Evolutionary conservation across 805 yeast genomes (phyloP), one percentile per base, ranked within the genome.

Genomic region (Zygosaccharomyces siamensis): DNA sequence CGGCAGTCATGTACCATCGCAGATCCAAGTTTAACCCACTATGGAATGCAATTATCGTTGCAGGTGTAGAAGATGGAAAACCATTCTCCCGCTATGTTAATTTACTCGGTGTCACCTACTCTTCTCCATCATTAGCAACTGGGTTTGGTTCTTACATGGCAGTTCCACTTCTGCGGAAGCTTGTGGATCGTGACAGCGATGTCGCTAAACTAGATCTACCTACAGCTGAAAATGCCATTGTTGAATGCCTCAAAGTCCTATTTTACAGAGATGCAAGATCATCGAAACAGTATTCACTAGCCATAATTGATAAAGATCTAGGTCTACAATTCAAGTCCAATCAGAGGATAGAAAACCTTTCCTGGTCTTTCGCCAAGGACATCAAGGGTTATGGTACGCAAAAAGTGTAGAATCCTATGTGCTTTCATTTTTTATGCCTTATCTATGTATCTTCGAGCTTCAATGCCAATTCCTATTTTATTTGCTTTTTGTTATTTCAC

Each of bases 61-160:
- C 89, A 11, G 99, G 99, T 7, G 75, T 85, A 58, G 85, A 86
- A 54, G 81, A 81, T 36, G 76, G 72, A 41, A 75, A 79, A 57
- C 89, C 93, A 39, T 86, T 86, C 60, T 75, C 93, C 62, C 82
- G 84, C 57, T 90, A 87, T 63, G 95, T 89, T 40, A 97, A 93
- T 67, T 73, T 93, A 52, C 77, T 90, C 51, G 99, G 99, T 44
- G 96, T 89, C 24, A 79, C 96, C 2, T 93, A 87, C 68, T 77
- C 87, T 3, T 77, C 98, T 0, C 93, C 96, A 27, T 76, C 95
- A 2, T 72, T 93, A 49, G 97, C 97, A 40, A 90, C 98, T 3
- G 99, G 99, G 1, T 92, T 89, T 66, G 99, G 99, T 50, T 85
- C 95, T 8, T 90, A 93, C 68, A 76, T 93, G 68, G 99, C 99